A percentile compares a stretch with the other conserved stretches of the same genome.
phyloP scores from a whole-genome alignment of 1,284 basidiomycete genomes.

The Moesziomyces parantarcticus region DNA sequence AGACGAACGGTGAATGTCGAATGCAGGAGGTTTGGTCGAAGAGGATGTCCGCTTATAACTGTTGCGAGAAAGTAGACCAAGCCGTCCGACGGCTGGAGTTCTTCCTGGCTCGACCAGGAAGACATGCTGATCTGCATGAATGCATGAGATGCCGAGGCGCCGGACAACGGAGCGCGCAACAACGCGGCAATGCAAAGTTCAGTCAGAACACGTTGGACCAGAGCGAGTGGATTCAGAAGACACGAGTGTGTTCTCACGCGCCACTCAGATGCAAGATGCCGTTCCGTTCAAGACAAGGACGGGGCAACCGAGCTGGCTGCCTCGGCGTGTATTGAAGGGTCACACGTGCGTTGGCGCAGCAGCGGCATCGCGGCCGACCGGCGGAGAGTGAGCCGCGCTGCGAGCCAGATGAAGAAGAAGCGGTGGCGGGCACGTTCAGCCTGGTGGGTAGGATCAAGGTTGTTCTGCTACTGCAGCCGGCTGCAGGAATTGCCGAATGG shows the following conservation, averaged over 20 bases:
- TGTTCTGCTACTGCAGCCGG: too few species aligned
- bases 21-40: too few species aligned
- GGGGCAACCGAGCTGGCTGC: not conserved
- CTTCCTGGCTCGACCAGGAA: not conserved
- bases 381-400: not conserved
- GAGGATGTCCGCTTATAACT: too few species aligned
- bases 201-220: too few species aligned
- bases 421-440: not conserved
- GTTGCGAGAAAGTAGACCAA: too few species aligned
- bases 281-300: not conserved
- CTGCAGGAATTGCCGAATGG: not conserved
- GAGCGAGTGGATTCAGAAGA: too few species aligned
- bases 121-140: not conserved
- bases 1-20: too few species aligned
- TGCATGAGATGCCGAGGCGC: not conserved
- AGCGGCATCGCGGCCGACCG: not conserved
- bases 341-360: not conserved
- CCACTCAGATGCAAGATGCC: not conserved
- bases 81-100: not conserved
- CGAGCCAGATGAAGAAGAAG: not conserved
- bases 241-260: not conserved
- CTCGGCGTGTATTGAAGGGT: not conserved
- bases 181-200: not conserved
- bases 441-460: too few species aligned
- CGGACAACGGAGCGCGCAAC: too few species aligned